A percentile compares a stretch with the other conserved stretches of the same genome.
Conservation (phyloP, 768 basidiomycete species). For the Mycena metata region DNA sequence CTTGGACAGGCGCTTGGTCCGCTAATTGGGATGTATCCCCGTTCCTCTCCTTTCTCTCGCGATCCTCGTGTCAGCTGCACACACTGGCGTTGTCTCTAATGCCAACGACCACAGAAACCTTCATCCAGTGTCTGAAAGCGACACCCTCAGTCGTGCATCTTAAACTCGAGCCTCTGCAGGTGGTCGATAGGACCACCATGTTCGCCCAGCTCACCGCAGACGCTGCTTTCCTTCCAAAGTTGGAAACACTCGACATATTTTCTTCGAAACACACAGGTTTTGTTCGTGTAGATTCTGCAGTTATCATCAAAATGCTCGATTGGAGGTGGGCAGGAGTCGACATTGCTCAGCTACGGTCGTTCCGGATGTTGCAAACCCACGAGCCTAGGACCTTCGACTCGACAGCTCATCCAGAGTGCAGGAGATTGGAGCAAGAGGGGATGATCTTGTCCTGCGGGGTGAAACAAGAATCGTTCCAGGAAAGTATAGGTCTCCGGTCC, state of each 20-base stretch:
- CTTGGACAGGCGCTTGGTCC: too few relatives aligned
- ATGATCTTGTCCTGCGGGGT: not conserved
- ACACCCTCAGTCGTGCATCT: slow-evolving; percentile 9
- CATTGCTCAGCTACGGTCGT: not conserved
- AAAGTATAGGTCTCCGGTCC: not conserved
- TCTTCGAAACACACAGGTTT: not conserved
- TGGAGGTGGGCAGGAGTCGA: not conserved
- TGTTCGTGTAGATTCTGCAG: not conserved
- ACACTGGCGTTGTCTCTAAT: not conserved
- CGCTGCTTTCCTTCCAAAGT: not conserved
- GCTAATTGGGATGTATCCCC: not conserved
- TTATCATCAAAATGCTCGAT: not conserved
- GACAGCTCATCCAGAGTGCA: not conserved
- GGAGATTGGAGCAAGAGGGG: not conserved
- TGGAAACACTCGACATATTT: slow-evolving; percentile 2
- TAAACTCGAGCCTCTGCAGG: not conserved
- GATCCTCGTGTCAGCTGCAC: slow-evolving; percentile 13
- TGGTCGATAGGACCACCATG: not conserved
- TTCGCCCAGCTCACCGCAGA: not conserved
- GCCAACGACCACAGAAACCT: not conserved
- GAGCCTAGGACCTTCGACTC: not conserved
- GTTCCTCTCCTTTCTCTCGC: slow-evolving; percentile 5
- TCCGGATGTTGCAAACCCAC: not conserved
- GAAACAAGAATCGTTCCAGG: not conserved
- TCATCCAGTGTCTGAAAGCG: not conserved